Conservation (phyloP, 108 stramenopile species). For the Heterococcus sp. region DNA sequence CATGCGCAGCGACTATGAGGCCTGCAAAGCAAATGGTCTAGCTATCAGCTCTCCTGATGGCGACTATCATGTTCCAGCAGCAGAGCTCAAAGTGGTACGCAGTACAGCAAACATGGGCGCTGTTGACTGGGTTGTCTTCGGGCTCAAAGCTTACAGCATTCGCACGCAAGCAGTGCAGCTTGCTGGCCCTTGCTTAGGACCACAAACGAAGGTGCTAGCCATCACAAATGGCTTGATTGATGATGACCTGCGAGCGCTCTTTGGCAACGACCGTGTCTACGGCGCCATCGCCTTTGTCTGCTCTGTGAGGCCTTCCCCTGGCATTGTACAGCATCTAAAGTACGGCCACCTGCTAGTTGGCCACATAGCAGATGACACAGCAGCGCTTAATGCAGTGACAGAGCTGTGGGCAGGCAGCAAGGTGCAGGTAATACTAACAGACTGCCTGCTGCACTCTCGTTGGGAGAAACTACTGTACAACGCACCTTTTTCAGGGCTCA, state of each 20-base stretch:
- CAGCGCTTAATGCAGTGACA: neutral
- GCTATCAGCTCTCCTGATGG: slow-evolving; percentile 64
- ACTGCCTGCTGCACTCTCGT: neutral
- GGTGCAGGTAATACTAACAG: neutral
- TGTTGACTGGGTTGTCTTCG: neutral
- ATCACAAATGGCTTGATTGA: slow-evolving; percentile 84
- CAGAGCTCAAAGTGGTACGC: neutral
- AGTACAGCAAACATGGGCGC: neutral
- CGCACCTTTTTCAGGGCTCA: slow-evolving; percentile 77
- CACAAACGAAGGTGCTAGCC: slow-evolving; percentile 64
- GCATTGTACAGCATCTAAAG: neutral
- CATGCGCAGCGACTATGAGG: slow-evolving; percentile 66
- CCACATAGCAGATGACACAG: neutral
- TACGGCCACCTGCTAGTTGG: neutral
- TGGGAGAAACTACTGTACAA: slow-evolving; percentile 84
- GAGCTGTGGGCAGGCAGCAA: slow-evolving; percentile 8
- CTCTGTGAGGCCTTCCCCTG: neutral
- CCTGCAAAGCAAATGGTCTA: slow-evolving; percentile 61
- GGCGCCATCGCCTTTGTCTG: neutral
- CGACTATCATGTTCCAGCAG: slow-evolving; percentile 42
- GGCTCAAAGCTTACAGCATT: neutral
- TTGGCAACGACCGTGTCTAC: slow-evolving; percentile 25
- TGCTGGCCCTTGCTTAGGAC: slow-evolving; percentile 60
- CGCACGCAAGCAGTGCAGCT: slow-evolving; percentile 57
- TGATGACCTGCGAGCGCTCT: slow-evolving; percentile 62